Conservation (phyloP, 208 protist genomes). For the Porcisia deanei region DNA sequence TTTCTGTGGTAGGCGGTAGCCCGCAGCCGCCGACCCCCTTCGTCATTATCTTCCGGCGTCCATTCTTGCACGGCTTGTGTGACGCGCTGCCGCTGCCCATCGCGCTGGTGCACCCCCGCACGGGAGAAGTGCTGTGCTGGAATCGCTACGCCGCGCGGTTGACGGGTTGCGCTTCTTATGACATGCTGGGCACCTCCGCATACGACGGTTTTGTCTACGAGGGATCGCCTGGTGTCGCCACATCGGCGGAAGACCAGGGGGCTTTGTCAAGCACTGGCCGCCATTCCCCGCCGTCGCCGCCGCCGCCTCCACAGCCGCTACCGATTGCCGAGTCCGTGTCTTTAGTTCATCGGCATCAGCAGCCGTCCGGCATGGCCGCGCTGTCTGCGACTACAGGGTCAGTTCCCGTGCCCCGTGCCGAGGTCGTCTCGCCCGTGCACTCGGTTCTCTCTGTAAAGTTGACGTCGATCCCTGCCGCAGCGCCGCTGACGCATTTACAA, state of each 20-base stretch:
- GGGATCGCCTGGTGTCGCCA: slow-evolving; percentile 2
- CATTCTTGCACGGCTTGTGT: slow-evolving; percentile 56
- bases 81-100: slow-evolving; percentile 64
- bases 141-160: slow-evolving; percentile 37
- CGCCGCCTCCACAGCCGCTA: neutral
- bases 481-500: neutral
- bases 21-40: neutral
- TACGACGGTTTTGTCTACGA: slow-evolving; percentile 33
- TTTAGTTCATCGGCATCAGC: neutral
- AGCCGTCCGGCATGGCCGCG: neutral
- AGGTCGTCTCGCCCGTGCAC: slow-evolving; percentile 23
- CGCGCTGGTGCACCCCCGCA: slow-evolving; percentile 62
- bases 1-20: neutral
- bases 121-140: slow-evolving; percentile 65
- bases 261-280: slow-evolving; percentile 9
- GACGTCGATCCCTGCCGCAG: neutral
- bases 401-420: slow-evolving; percentile 3
- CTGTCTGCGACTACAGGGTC: neutral
- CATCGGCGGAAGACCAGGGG: slow-evolving; percentile 7
- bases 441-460: no score
- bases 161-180: slow-evolving; percentile 42
- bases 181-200: slow-evolving; percentile 52
- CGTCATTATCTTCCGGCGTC: slow-evolving; percentile 49
- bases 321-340: neutral
- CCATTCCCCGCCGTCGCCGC: neutral